phyloP scores from a whole-genome alignment of 306 rosid genomes.

The Trichosanthes truncata region DNA sequence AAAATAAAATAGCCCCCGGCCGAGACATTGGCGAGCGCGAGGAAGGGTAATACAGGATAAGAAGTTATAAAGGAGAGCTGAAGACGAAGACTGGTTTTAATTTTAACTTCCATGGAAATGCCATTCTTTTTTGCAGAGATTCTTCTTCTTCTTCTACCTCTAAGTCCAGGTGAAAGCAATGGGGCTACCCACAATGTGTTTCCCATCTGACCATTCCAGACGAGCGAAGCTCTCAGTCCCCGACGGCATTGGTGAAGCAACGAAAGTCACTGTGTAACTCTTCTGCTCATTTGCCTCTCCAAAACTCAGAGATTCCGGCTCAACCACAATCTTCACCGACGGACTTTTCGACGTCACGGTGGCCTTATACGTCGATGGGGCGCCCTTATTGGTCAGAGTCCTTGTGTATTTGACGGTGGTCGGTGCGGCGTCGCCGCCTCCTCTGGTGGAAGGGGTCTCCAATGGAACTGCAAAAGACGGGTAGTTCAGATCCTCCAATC shows the following conservation, averaged over 20 bases:
- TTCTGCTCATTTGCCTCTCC: conserved; percentile 33
- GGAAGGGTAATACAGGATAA: not conserved
- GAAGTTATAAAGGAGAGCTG: not conserved
- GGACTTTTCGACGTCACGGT: conserved; percentile 29
- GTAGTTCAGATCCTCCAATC: conserved; percentile 64
- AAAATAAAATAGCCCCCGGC: not conserved
- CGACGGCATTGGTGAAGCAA: conserved; percentile 37
- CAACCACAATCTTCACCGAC: conserved; percentile 51
- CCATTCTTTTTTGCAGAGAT: not conserved
- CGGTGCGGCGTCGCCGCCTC: conserved; percentile 29
- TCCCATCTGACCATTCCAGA: conserved; percentile 86
- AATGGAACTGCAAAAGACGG: conserved; percentile 86
- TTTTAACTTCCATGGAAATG: not conserved
- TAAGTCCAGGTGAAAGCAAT: conserved; percentile 77
- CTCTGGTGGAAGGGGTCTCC: conserved; percentile 34
- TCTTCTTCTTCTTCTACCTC: not conserved
- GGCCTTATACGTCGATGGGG: conserved; percentile 47
- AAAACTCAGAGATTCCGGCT: conserved; percentile 59
- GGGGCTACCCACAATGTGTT: conserved; percentile 61
- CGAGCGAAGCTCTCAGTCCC: conserved; percentile 53
- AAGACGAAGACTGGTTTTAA: not conserved
- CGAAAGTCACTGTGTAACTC: conserved; percentile 61
- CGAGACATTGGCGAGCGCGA: no score
- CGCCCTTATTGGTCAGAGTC: conserved; percentile 65
- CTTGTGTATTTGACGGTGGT: conserved; percentile 49